Evolutionary conservation across 495 filamentous ascomycete genomes (phyloP).

Genomic region (Aspergillus hancockii): DNA sequence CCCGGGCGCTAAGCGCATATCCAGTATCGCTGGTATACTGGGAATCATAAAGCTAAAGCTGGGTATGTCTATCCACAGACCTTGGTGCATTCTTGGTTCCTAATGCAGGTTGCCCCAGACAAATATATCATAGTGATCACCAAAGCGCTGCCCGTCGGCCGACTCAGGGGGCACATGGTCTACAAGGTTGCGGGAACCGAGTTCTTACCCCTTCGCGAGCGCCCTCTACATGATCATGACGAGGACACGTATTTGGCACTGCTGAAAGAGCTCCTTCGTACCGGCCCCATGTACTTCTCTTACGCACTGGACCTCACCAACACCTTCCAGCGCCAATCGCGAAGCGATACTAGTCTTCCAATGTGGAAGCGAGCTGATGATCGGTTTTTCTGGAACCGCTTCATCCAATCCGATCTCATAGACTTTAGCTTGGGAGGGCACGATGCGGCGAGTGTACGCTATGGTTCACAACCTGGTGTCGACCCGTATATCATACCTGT

Average conservation of each 20-base stretch:
- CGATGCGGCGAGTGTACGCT: conserved; percentile 48
- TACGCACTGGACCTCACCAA: conserved; percentile 95
- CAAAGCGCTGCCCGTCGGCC: conserved; percentile 86
- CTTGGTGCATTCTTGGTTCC: not conserved
- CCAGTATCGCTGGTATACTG: conserved; percentile 91
- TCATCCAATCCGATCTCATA: conserved; percentile 88
- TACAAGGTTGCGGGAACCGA: conserved; percentile 92
- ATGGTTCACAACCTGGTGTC: conserved; percentile 68
- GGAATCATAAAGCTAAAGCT: conserved; percentile 88
- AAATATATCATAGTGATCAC: conserved; percentile 97
- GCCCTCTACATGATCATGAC: conserved; percentile 84
- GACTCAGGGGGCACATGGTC: conserved; percentile 87
- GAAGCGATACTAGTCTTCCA: conserved; percentile 64
- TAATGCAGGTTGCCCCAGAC: conserved; percentile 54
- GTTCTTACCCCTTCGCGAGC: conserved; percentile 90
- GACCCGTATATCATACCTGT: conserved; percentile 95
- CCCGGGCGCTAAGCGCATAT: conserved; percentile 75
- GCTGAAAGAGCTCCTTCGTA: conserved; percentile 74
- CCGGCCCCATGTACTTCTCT: conserved; percentile 94
- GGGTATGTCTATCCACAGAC: conserved; percentile 51
- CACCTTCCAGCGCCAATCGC: conserved; percentile 87
- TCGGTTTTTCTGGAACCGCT: conserved; percentile 97
- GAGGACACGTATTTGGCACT: conserved; percentile 87
- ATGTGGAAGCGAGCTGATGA: conserved; percentile 94
- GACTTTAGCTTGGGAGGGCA: conserved; percentile 65